Conservation (phyloP, 176 grass and related monocot genomes). For the Miscanthus lutarioriparius region DNA sequence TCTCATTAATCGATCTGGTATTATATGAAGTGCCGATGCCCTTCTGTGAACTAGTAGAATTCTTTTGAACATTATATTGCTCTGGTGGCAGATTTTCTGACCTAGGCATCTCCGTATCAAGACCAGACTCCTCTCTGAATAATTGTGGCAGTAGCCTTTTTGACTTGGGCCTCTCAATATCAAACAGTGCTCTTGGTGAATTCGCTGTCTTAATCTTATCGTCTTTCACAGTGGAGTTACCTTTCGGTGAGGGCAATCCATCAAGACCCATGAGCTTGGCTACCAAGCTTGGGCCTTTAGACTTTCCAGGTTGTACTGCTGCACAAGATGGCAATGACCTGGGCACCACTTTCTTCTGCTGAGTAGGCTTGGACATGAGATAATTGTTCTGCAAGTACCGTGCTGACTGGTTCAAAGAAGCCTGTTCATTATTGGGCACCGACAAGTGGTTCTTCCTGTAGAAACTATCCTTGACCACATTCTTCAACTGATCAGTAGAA, state of each 20-base stretch:
- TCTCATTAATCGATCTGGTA: slow-evolving; percentile 1
- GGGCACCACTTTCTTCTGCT: slow-evolving; percentile 21
- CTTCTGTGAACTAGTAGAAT: slow-evolving; percentile 32
- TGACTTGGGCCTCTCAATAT: slow-evolving; percentile 80
- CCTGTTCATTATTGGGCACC: slow-evolving; percentile 42
- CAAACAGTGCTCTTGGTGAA: slow-evolving; percentile 55
- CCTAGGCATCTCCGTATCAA: background rate
- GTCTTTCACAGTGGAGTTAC: slow-evolving; percentile 37
- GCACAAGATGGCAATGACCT: slow-evolving; percentile 24
- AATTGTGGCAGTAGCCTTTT: slow-evolving; percentile 18
- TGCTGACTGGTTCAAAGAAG: slow-evolving; percentile 50
- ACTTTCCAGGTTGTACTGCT: slow-evolving; percentile 37
- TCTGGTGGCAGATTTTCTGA: slow-evolving; percentile 21
- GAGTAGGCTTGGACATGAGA: slow-evolving; percentile 35
- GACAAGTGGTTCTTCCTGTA: slow-evolving; percentile 53
- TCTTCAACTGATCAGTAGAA: slow-evolving; percentile 52
- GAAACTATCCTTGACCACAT: slow-evolving; percentile 62
- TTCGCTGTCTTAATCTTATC: slow-evolving; percentile 43
- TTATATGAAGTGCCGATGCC: slow-evolving; percentile 8
- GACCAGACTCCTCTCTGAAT: slow-evolving; percentile 9
- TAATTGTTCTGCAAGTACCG: slow-evolving; percentile 21
- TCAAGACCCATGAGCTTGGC: slow-evolving; percentile 94
- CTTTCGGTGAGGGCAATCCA: slow-evolving; percentile 43
- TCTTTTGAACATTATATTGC: background rate
- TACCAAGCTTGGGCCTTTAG: slow-evolving; percentile 59